phyloP scores from a whole-genome alignment of 1,139 yeast genomes.

The Magnusiomyces fungicola region DNA sequence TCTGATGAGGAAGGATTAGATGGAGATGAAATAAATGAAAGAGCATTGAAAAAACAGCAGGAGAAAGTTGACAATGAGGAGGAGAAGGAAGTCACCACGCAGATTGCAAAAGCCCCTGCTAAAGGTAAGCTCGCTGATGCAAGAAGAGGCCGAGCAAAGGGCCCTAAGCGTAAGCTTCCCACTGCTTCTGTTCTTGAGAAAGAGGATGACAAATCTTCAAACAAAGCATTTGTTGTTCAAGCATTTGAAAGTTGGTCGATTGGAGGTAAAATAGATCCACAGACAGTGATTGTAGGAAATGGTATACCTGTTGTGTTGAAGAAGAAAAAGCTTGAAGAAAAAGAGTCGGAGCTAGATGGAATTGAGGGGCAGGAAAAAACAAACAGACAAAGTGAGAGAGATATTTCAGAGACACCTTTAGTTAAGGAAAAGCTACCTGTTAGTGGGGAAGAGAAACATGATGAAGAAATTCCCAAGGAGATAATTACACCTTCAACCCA shows the following conservation, averaged over 20 bases:
- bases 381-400: too few species aligned
- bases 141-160: conserved; percentile 53
- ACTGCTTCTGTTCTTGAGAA: conserved; percentile 30
- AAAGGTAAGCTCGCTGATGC: conserved; percentile 26
- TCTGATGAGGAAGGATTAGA: conserved; percentile 11
- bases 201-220: background rate
- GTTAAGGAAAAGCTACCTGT: too few species aligned
- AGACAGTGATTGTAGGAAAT: background rate
- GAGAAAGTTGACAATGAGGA: conserved; percentile 8
- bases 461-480: too few species aligned
- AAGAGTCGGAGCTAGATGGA: too few species aligned
- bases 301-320: too few species aligned
- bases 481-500: too few species aligned
- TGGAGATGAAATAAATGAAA: conserved; percentile 13
- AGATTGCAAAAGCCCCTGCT: conserved; percentile 6
- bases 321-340: too few species aligned
- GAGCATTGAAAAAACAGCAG: conserved; percentile 16
- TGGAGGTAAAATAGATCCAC: background rate
- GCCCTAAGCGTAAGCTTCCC: conserved; percentile 80
- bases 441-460: too few species aligned
- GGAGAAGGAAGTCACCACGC: conserved; percentile 15
- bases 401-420: too few species aligned
- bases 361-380: too few species aligned
- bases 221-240: background rate
- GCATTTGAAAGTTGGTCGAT: background rate